Conservation (phyloP, 164 flowering plant species). For the Vitis rupestris region DNA sequence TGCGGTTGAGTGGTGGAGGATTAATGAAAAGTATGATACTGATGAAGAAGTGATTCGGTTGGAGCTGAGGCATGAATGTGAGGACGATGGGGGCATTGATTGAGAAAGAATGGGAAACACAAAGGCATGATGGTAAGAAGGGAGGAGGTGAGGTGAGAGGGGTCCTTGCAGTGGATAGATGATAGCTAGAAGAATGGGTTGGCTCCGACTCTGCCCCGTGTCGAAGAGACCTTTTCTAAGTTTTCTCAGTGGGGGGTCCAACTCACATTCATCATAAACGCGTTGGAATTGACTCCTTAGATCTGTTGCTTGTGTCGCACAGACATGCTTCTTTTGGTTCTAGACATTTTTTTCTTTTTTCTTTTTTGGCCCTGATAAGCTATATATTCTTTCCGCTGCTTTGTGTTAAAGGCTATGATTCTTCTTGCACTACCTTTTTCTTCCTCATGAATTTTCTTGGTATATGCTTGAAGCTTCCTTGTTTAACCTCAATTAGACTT, state of each 20-base stretch:
- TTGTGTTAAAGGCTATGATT: slow-evolving; percentile 9
- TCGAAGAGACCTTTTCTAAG: slow-evolving; percentile 8
- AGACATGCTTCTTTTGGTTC: slow-evolving; percentile 13
- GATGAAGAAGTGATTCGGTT: background rate
- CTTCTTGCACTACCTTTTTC: background rate
- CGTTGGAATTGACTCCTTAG: slow-evolving; percentile 14
- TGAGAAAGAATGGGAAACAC: slow-evolving; percentile 14
- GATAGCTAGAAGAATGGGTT: background rate
- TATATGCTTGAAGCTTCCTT: too few relatives aligned
- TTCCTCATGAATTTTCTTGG: background rate
- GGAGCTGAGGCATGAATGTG: slow-evolving; percentile 1
- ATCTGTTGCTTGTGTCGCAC: slow-evolving; percentile 18
- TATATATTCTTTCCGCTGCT: slow-evolving; percentile 2
- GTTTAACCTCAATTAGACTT: too few relatives aligned
- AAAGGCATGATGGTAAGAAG: slow-evolving; percentile 17
- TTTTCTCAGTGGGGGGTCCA: slow-evolving; percentile 22
- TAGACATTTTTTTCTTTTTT: background rate
- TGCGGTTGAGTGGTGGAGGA: background rate
- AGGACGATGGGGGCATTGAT: slow-evolving; percentile 11
- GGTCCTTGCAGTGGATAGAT: slow-evolving; percentile 10
- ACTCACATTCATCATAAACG: slow-evolving; percentile 13
- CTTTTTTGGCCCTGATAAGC: slow-evolving; percentile 2
- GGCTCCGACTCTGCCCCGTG: slow-evolving; percentile 16
- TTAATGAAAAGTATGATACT: background rate
- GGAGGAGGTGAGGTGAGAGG: slow-evolving; percentile 16